These are phyloP conservation scores for Patellaria atrata DNA, from an alignment of 495 filamentous ascomycete species.

Conservation along the genomic window DNA sequence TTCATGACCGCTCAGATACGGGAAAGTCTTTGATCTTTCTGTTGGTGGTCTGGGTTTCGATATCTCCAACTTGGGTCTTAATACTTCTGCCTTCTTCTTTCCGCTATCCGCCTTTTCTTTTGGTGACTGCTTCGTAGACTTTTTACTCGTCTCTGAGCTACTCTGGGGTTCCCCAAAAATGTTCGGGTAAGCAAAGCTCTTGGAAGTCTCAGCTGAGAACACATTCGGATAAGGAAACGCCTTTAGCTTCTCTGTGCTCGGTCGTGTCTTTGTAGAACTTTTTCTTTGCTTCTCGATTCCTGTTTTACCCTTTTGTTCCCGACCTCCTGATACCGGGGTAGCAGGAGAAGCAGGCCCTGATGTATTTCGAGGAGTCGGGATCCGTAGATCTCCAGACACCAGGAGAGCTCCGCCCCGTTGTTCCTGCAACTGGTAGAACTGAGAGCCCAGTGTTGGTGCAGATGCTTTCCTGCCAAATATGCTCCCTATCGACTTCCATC, in stretches of 20 bases:
- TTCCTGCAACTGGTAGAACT: constrained; percentile 22
- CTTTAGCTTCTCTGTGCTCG: too few species aligned
- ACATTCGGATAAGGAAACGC: too few species aligned
- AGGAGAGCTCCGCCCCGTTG: constrained; percentile 2
- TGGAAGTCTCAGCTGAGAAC: too few species aligned
- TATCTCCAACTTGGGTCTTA: constrained; percentile 1
- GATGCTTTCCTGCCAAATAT: constrained; percentile 36
- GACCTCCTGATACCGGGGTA: constrained; percentile 6
- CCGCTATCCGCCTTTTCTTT: constrained; percentile 4
- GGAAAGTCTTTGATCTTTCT: background rate
- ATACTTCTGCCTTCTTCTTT: background rate
- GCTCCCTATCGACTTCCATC: constrained; percentile 43
- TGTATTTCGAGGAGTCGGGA: background rate
- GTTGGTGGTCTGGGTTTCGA: background rate
- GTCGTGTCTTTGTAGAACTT: too few species aligned
- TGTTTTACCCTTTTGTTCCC: too few species aligned
- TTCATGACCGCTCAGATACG: constrained; percentile 3
- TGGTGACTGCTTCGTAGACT: background rate
- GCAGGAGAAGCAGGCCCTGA: constrained; percentile 9
- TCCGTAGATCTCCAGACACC: constrained; percentile 4
- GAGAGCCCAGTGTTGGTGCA: constrained; percentile 17
- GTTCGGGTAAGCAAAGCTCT: too few species aligned
- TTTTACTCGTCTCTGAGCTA: constrained; percentile 11
- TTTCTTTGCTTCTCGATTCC: too few species aligned
- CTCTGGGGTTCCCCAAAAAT: constrained; percentile 12